Base-by-base conservation (phyloP, 169 alveolate species). In the Amoebophrya sp. region DNA sequence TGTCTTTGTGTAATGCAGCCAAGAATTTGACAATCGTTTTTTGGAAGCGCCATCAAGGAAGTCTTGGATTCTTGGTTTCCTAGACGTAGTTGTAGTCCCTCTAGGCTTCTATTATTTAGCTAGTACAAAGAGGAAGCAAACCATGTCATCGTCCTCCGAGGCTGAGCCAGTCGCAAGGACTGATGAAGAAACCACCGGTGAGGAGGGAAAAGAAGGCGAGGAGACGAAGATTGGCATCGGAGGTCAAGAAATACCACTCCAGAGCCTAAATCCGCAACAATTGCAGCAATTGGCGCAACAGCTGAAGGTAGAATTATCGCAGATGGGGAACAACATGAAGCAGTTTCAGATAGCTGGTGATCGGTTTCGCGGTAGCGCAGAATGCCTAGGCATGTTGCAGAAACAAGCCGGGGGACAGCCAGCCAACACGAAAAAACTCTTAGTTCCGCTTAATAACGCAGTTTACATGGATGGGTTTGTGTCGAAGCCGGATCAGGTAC, bases 401-500 rank as follows among this genome's bases (percentile, higher is more conserved):
- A 0, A 29, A 18, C 36, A 65, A 29, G 2, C 12, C 38, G 83
- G 2, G 83, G 26, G n/a, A 36, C 38, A 6, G 83, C 12, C 18
- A 36, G 83, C 83, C 38, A 65, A 1, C 83, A 1, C 18, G 83
- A 65, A 65, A 36, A 29, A 18, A 36, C 10, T 65, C 33, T 36
- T 65, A 10, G 83, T 65, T 29, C 83, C 83, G 83, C 33, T 65
- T 29, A 65, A 26, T 36, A 65, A 65, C n/a, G 18, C 83, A 36
- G 83, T 65, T 29, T 65, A 65, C 83, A 65, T 65, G 83, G 83
- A 65, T 36, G 83, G 83, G 33, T 65, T 12, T 36, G 83, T 65
- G 33, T 65, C 83, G 39, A 65, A 65, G 83, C 83, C 83, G 83
- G 33, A 65, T 36, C 38, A 65, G 83, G n/a, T n/a, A n/a, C n/a